A percentile compares a stretch with the other conserved stretches of the same genome.
Evolutionary conservation across 176 grass and related monocot genomes (phyloP).

Genomic region (Avena eriantha): DNA sequence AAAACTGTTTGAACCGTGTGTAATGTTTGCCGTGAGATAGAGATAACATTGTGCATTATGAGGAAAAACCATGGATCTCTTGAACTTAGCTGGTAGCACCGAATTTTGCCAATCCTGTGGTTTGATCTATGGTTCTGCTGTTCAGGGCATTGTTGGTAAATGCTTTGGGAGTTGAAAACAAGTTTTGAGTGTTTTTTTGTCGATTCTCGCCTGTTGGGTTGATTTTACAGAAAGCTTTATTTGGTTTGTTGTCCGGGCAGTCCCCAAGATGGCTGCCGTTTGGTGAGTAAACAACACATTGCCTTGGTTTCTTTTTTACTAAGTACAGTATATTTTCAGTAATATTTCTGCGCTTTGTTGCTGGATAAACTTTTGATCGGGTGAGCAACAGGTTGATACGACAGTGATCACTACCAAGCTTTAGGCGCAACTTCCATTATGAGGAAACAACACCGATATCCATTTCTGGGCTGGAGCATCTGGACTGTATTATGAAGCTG

Average conservation of each 20-base stretch:
- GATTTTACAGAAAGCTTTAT: background rate
- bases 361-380: background rate
- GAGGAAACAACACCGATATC: background rate
- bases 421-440: background rate
- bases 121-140: too few relatives aligned
- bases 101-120: too few relatives aligned
- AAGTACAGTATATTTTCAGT: background rate
- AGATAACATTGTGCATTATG: background rate
- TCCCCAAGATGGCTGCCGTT: background rate
- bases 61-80: background rate
- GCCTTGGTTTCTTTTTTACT: background rate
- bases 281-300: background rate
- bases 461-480: too few relatives aligned
- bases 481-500: too few relatives aligned
- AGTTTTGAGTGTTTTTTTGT: background rate
- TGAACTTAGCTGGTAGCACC: background rate
- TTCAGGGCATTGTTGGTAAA: too few relatives aligned
- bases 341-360: background rate
- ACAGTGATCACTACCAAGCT: background rate
- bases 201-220: background rate
- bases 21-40: slow-evolving; percentile 1
- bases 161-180: too few relatives aligned
- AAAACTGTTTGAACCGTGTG: background rate
- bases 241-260: background rate
- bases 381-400: background rate